These are phyloP conservation scores for Fremontodendron californicum DNA, from an alignment of 345 rosid species.

Conservation along the genomic window DNA sequence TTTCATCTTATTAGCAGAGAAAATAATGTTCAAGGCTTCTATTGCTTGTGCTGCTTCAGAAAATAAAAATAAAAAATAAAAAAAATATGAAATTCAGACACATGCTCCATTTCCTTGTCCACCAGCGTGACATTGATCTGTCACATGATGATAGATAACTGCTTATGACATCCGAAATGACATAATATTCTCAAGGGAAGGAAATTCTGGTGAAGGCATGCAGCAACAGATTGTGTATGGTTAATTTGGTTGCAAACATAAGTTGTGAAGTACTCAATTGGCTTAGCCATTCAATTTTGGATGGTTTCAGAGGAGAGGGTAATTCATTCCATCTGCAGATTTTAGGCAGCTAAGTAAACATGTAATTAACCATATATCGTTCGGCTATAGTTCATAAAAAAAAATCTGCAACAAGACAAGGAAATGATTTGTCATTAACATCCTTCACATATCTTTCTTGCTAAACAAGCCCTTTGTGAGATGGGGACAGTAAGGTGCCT, in stretches of 20 bases:
- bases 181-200: background rate
- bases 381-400: no score
- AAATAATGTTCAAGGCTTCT: background rate
- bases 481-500: conserved; percentile 11
- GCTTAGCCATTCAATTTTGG: background rate
- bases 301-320: no score
- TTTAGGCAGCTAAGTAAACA: background rate
- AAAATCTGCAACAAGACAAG: background rate
- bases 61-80: background rate
- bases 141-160: background rate
- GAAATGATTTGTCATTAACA: background rate
- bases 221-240: background rate
- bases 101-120: background rate
- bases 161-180: background rate
- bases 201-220: background rate
- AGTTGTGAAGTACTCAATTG: background rate
- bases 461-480: conserved; percentile 6
- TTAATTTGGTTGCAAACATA: no score
- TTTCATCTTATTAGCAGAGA: background rate
- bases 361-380: no score
- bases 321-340: no score
- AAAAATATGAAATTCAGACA: background rate
- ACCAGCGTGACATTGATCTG: background rate
- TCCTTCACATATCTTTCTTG: background rate
- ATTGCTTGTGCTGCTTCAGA: background rate